Evolutionary conservation across 2,329 filamentous ascomycete species (phyloP).

Genomic region (Penicillium sp.): DNA sequence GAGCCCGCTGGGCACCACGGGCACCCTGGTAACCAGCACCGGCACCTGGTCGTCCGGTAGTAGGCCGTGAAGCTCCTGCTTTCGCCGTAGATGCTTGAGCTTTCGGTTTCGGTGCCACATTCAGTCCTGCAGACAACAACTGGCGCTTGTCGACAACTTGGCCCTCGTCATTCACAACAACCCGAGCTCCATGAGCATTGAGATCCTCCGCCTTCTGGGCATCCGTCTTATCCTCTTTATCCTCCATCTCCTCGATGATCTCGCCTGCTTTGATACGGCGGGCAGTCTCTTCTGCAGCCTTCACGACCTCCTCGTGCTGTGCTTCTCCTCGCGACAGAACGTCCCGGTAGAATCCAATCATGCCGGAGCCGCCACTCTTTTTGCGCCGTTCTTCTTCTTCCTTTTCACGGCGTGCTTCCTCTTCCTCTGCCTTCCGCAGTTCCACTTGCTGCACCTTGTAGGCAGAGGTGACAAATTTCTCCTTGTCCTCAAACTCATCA

Average conservation of each 20-base stretch:
- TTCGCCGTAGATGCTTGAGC: constrained; percentile 20
- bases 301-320: constrained; percentile 57
- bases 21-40: constrained; percentile 37
- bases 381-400: constrained; percentile 53
- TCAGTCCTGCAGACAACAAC: constrained; percentile 61
- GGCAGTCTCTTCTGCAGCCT: constrained; percentile 52
- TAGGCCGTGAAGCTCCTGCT: constrained; percentile 18
- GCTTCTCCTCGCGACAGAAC: constrained; percentile 60
- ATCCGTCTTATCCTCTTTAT: constrained; percentile 46
- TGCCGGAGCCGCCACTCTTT: constrained; percentile 52
- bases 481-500: constrained; percentile 66
- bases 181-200: constrained; percentile 51
- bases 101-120: constrained; percentile 58
- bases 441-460: constrained; percentile 67
- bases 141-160: constrained; percentile 65
- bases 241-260: constrained; percentile 25
- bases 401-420: constrained; percentile 55
- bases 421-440: constrained; percentile 56
- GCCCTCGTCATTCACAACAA: constrained; percentile 64
- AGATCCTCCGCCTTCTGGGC: constrained; percentile 58
- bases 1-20: constrained; percentile 49
- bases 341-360: constrained; percentile 62
- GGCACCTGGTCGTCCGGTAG: constrained; percentile 19
- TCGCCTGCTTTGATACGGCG: constrained; percentile 38
- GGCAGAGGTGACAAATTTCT: constrained; percentile 65